Conservation (phyloP, 2,329 filamentous ascomycete species). For the Pseudophaeomoniella oleicola region DNA sequence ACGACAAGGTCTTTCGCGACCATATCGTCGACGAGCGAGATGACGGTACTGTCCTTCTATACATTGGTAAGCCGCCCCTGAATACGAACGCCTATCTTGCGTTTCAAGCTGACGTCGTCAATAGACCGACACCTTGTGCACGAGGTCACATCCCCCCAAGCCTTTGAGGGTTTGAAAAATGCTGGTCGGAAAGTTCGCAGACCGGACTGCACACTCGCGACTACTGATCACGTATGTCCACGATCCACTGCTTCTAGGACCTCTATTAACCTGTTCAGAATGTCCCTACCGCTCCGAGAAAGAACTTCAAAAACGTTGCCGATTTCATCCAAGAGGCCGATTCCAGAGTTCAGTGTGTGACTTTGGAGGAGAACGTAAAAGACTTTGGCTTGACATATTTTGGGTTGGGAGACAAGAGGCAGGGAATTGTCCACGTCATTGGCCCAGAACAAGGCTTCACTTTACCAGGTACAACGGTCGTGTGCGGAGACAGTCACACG, state of each 20-base stretch:
- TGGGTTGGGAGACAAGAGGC: constrained; percentile 85
- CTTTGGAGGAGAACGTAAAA: constrained; percentile 93
- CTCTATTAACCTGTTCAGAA: constrained; percentile 47
- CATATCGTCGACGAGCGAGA: constrained; percentile 93
- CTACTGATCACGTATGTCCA: constrained; percentile 77
- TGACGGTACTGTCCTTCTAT: constrained; percentile 82
- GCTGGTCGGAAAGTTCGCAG: constrained; percentile 75
- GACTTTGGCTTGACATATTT: constrained; percentile 96
- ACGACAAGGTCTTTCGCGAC: constrained; percentile 92
- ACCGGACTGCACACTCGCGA: constrained; percentile 92
- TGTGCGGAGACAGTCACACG: constrained; percentile 95
- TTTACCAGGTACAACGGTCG: constrained; percentile 87
- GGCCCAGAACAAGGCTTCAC: constrained; percentile 98
- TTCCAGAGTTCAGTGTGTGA: constrained; percentile 84
- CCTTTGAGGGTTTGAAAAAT: constrained; percentile 88
- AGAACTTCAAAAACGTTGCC: constrained; percentile 83
- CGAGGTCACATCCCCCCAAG: constrained; percentile 98
- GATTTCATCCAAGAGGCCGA: constrained; percentile 92
- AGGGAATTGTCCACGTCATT: constrained; percentile 97
- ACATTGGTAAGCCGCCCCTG: constrained; percentile 56
- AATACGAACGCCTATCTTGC: background rate
- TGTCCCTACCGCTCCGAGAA: constrained; percentile 79
- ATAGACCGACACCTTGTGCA: constrained; percentile 88
- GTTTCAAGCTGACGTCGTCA: constrained; percentile 4
- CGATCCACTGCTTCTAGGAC: background rate